Evolutionary conservation across 2,329 filamentous ascomycete genomes (phyloP), one percentile per base, ranked within the genome.

Genomic region (Colletotrichum magnum): DNA sequence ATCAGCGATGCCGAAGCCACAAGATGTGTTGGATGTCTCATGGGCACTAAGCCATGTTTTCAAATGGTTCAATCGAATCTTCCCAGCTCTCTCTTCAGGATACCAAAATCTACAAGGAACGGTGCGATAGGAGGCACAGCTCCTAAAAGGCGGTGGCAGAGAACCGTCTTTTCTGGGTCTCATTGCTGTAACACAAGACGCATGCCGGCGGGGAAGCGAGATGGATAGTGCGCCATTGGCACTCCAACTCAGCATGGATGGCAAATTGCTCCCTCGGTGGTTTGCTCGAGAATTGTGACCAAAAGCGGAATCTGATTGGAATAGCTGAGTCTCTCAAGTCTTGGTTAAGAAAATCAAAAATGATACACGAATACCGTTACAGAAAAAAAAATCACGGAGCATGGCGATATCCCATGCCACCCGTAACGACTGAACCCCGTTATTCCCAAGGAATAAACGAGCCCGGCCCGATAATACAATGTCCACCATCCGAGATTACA

Each of bases 161-260:
- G 15, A 15, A n/a, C 10, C 16, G 13, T 43, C 15, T 15, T 43
- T 13, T 39, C 32, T 36, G 52, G 52, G 52, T 54, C 36, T 28
- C 52, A 54, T 54, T n/a, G 32, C 16, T 54, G 52, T 21, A 18
- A 54, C 52, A 15, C 52, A 24, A 39, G 32, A 28, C 32, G 52
- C 32, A 39, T 28, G 59, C 62, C 43, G 59, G 56, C 58, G 83
- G 26, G 87, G 88, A n/a, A 43, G 32, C 32, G 32, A 43, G 41
- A 43, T n/a, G 41, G 16, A n/a, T n/a, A 15, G 13, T n/a, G 41
- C 13, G 41, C 15, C 16, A 13, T 43, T 43, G 41, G 41, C 13
- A 15, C 41, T 43, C 41, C 13, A n/a, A 15, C 41, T 6, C 2
- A 15, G 41, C 13, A 43, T 43, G 13, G 41, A 43, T 43, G 13